Evolutionary conservation across 129 eudicot species (phyloP), one percentile per base, ranked within the genome.

Genomic region (Chrysanthemum lavandulifolium): DNA sequence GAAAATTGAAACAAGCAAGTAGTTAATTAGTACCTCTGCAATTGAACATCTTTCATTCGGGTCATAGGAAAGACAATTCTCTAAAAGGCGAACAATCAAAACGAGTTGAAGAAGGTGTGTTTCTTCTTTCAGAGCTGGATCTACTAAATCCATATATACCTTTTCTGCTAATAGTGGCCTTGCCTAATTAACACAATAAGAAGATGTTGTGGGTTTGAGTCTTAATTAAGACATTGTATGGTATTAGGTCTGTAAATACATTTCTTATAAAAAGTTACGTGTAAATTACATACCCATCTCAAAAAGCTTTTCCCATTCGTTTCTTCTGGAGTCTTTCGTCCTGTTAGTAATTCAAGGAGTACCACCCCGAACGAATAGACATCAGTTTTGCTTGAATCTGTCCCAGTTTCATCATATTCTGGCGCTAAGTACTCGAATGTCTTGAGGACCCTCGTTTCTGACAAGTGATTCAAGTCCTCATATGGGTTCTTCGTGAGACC

Each of bases 361-460:
- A 82, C 84, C 19, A 82, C 83, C 23, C 90, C 90, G 14, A 85
- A 80, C 8, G 85, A 82, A 61, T 72, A 85, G 12, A 82, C 82
- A 61, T 85, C 87, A 0, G 83, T 76, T 57, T 76, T 65, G 40
- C 83, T 82, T 40, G 75, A 73, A 70, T 82, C 81, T 16, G 53
- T 47, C 47, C 78, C 85, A 0, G 84, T 79, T 57, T 80, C 85
- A 43, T 68, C 83, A 66, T 80, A 85, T 58, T 85, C 90, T 29
- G 87, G 82, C 52, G 90, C 84, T 19, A 85, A 53, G 72, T 82
- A 79, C 49, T 85, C 87, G n/a, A 82, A 85, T 16, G 87, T 77
- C 78, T 62, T 85, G n/a, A 82, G 21, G 2, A 76, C 85, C 82
- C 77, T 71, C n/a, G 77, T 60, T 53, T 68, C 81, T n/a, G 86